Evolutionary conservation across 2,329 filamentous ascomycete species (phyloP).

Genomic region (Volutella citrinella): DNA sequence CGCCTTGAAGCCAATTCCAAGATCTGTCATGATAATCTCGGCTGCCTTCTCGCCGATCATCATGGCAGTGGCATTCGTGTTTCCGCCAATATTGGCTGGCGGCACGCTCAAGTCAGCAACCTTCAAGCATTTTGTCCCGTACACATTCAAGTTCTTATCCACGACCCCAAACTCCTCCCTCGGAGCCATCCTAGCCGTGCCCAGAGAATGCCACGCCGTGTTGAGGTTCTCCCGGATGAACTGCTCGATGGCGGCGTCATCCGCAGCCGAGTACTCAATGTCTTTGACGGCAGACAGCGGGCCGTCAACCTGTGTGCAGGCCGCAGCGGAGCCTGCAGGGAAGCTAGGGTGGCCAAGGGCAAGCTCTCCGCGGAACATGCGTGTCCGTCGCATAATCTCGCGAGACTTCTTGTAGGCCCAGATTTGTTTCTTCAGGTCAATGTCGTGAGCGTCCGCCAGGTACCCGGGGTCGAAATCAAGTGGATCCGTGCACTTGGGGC

Average conservation of each 20-base stretch:
- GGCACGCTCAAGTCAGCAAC: constrained; percentile 37
- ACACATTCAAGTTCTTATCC: constrained; percentile 36
- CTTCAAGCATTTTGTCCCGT: constrained; percentile 40
- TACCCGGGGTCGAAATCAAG: constrained; percentile 58
- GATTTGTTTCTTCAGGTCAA: constrained; percentile 59
- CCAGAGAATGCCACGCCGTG: constrained; percentile 46
- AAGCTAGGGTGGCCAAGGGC: constrained; percentile 43
- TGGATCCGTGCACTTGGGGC: constrained; percentile 36
- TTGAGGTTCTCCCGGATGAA: constrained; percentile 38
- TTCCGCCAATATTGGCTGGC: constrained; percentile 41
- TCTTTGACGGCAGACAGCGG: constrained; percentile 31
- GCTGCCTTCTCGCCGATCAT: constrained; percentile 47
- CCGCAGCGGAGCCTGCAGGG: constrained; percentile 37
- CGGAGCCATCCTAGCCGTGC: constrained; percentile 45
- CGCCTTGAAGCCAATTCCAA: no score
- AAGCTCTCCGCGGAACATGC: constrained; percentile 49
- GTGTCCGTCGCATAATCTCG: constrained; percentile 57
- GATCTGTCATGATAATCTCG: constrained; percentile 37
- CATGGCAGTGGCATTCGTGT: constrained; percentile 48
- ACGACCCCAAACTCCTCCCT: constrained; percentile 38
- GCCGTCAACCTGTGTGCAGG: constrained; percentile 43
- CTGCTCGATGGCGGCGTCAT: constrained; percentile 46
- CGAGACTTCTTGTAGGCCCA: constrained; percentile 67
- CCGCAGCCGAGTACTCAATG: constrained; percentile 48
- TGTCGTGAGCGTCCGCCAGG: constrained; percentile 51